Percentiles rank a stretch among this genome's conserved stretches.
phyloP scores from a whole-genome alignment of 352 stramenopile species.

The Phytophthora megakarya region DNA sequence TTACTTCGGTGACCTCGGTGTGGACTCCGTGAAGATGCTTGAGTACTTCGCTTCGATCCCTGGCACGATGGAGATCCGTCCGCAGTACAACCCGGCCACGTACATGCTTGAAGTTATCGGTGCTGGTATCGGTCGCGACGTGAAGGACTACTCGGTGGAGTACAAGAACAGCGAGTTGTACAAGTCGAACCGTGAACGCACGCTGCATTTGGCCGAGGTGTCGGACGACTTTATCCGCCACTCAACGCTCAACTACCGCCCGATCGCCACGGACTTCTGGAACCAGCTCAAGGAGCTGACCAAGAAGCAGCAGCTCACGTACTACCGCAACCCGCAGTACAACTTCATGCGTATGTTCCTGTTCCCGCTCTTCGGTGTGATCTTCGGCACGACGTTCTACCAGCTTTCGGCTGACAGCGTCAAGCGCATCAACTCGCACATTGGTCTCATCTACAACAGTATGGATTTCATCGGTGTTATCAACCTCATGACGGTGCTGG shows the following conservation, averaged over 20 bases:
- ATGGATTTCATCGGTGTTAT: constrained; percentile 72
- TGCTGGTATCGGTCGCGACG: constrained; percentile 70
- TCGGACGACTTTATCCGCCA: constrained; percentile 41
- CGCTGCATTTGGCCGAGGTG: constrained; percentile 24
- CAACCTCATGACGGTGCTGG: constrained; percentile 63
- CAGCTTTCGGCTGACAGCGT: constrained; percentile 37
- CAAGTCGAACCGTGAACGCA: constrained; percentile 39
- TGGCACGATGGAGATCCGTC: constrained; percentile 56
- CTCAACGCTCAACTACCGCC: constrained; percentile 50
- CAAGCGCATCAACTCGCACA: constrained; percentile 60
- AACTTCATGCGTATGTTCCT: constrained; percentile 68
- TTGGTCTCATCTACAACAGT: constrained; percentile 76
- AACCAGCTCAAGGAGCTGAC: constrained; percentile 37
- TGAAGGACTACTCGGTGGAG: constrained; percentile 56
- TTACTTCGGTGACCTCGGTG: constrained; percentile 90
- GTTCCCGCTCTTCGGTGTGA: constrained; percentile 59
- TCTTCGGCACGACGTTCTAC: constrained; percentile 77
- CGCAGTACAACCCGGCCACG: constrained; percentile 89
- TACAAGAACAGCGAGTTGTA: constrained; percentile 51
- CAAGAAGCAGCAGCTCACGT: constrained; percentile 49
- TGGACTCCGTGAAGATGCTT: constrained; percentile 77
- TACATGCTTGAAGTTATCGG: constrained; percentile 92
- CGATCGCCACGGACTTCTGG: constrained; percentile 50
- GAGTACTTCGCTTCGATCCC: constrained; percentile 86
- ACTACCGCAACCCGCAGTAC: constrained; percentile 66